Conservation (phyloP, 345 rosid species). For the Capsella bursapastoris region DNA sequence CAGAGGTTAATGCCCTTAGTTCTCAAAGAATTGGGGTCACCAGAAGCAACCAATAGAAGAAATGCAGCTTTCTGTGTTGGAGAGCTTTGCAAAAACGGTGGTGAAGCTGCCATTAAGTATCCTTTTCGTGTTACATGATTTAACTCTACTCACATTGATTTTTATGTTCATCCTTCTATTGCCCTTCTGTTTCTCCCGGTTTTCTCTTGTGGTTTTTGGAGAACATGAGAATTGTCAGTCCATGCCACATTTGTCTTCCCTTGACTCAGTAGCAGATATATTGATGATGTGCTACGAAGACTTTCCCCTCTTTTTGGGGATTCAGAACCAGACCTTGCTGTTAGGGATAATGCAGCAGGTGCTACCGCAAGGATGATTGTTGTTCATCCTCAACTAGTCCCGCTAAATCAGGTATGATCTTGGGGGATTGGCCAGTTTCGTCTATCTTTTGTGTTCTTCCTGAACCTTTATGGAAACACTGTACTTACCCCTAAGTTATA, state of each 20-base stretch:
- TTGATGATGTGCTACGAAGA: constrained; percentile 71
- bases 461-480: constrained; percentile 11
- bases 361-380: constrained; percentile 98
- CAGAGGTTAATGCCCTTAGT: constrained; percentile 95
- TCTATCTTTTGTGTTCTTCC: neutral
- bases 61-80: constrained; percentile 99
- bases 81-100: constrained; percentile 95
- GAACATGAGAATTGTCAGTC: neutral
- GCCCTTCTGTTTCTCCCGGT: neutral
- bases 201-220: constrained; percentile 1
- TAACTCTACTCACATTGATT: constrained; percentile 3
- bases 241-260: constrained; percentile 46
- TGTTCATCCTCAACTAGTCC: constrained; percentile 83
- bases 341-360: constrained; percentile 98
- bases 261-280: constrained; percentile 63
- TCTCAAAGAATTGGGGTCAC: constrained; percentile 81
- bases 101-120: constrained; percentile 85
- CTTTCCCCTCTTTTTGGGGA: constrained; percentile 91
- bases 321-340: constrained; percentile 91
- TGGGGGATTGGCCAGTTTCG: constrained; percentile 9
- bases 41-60: constrained; percentile 92
- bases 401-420: constrained; percentile 79
- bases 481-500: constrained; percentile 21
- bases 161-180: neutral
- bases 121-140: constrained; percentile 48